A percentile compares a stretch with the other conserved stretches of the same genome.
phyloP scores from a whole-genome alignment of 2,329 filamentous ascomycete genomes.

The Ceratocystis lukuohia region DNA sequence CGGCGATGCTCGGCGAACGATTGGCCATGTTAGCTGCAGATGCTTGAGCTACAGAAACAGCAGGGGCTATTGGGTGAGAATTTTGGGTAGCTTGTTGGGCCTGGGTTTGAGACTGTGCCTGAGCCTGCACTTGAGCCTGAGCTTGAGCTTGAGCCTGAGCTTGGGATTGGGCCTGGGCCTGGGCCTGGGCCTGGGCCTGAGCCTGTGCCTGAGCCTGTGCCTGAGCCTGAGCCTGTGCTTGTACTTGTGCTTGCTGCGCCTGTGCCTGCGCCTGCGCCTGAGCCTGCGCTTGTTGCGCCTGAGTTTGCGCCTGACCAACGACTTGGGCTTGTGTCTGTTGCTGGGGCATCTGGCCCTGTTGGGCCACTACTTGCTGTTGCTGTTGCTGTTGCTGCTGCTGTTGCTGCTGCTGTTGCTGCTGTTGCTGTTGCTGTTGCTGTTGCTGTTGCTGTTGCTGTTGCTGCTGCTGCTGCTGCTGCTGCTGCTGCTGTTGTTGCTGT shows the following conservation, averaged over 20 bases:
- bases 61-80: conserved; percentile 17
- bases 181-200: conserved; percentile 19
- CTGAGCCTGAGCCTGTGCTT: conserved; percentile 19
- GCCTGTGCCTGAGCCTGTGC: conserved; percentile 22
- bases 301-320: conserved; percentile 22
- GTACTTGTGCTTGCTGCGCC: conserved; percentile 18
- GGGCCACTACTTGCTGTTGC: conserved; percentile 23
- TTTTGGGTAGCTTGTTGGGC: conserved; percentile 8
- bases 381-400: conserved; percentile 30
- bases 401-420: conserved; percentile 29
- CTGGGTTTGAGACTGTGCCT: conserved; percentile 17
- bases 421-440: conserved; percentile 31
- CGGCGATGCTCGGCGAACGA: conserved; percentile 19
- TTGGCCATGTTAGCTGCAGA: conserved; percentile 21
- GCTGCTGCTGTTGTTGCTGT: conserved; percentile 29
- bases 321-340: conserved; percentile 22
- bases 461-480: conserved; percentile 25
- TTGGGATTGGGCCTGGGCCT: conserved; percentile 22
- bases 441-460: conserved; percentile 30
- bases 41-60: conserved; percentile 19
- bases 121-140: conserved; percentile 21
- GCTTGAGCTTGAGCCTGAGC: conserved; percentile 21
- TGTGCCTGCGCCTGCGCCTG: conserved; percentile 22
- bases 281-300: conserved; percentile 25
- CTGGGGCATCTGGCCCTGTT: conserved; percentile 22